Conservation (phyloP, 163 green algal genomes). For the Prototheca cutis region DNA sequence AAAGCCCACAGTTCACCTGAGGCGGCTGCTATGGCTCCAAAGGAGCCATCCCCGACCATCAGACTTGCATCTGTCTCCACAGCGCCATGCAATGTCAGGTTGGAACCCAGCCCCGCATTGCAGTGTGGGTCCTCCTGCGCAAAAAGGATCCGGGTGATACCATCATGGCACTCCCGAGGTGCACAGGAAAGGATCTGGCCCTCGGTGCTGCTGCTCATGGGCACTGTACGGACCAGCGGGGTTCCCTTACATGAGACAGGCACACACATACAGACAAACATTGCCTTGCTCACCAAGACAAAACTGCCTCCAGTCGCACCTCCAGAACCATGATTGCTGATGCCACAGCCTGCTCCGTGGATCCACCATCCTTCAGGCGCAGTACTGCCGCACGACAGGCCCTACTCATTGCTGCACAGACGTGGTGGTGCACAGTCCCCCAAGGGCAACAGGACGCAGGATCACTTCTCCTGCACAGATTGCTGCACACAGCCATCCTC, state of each 20-base stretch:
- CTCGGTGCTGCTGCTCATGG: too few relatives aligned
- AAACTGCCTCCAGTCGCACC: too few relatives aligned
- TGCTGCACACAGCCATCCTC: too few relatives aligned
- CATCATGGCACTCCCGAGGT: too few relatives aligned
- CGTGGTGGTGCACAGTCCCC: neutral
- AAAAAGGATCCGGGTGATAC: too few relatives aligned
- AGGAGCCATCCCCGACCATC: constrained; percentile 48
- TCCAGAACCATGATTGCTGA: constrained; percentile 23
- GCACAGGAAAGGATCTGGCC: too few relatives aligned
- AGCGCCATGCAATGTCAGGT: constrained; percentile 48
- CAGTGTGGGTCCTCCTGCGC: neutral
- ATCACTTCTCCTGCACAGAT: neutral
- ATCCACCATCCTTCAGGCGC: constrained; percentile 7
- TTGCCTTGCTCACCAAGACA: too few relatives aligned
- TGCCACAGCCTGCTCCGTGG: constrained; percentile 31
- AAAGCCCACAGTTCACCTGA: too few relatives aligned
- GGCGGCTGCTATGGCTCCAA: constrained; percentile 53
- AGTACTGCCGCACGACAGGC: constrained; percentile 28
- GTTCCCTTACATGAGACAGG: too few relatives aligned
- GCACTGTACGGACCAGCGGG: too few relatives aligned
- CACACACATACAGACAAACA: too few relatives aligned
- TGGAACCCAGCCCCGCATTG: constrained; percentile 56
- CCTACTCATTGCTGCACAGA: constrained; percentile 22
- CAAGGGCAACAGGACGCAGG: neutral
- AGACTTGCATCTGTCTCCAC: constrained; percentile 72